phyloP scores from a whole-genome alignment of 169 alveolate species.

The Plasmodium blacklocki region DNA sequence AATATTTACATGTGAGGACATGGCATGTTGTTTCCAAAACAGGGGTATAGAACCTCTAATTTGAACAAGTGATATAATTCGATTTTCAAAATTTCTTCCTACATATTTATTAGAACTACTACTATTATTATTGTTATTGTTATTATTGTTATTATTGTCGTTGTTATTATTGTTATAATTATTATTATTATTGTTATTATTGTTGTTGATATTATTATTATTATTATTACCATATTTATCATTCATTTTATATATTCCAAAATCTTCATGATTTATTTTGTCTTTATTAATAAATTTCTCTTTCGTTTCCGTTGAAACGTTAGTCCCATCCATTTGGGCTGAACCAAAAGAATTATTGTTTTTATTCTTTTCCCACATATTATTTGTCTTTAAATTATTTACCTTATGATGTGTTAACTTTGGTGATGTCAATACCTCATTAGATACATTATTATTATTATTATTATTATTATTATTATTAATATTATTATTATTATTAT shows the following conservation, averaged over 20 bases:
- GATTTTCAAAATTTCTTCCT: conserved; percentile 79
- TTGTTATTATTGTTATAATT: neutral
- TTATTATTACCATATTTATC: too few species aligned
- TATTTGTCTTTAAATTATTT: too few species aligned
- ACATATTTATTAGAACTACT: conserved; percentile 27
- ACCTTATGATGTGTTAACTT: too few species aligned
- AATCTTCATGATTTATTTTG: neutral
- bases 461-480: neutral
- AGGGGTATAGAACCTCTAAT: conserved; percentile 98
- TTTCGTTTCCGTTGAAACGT: neutral
- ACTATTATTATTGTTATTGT: neutral
- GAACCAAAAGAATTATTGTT: too few species aligned
- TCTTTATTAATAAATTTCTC: neutral
- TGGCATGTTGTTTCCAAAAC: conserved; percentile 92
- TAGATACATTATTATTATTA: too few species aligned
- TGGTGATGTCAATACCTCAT: too few species aligned
- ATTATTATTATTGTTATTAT: neutral
- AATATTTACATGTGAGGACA: conserved; percentile 72
- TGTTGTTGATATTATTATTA: neutral
- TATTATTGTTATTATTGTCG: neutral
- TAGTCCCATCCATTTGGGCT: too few species aligned
- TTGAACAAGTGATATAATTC: conserved; percentile 93
- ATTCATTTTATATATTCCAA: too few species aligned
- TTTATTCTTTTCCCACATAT: too few species aligned
- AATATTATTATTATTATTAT: neutral